Base-by-base conservation (phyloP, 1,284 basidiomycete species). In the Cerrena zonata region DNA sequence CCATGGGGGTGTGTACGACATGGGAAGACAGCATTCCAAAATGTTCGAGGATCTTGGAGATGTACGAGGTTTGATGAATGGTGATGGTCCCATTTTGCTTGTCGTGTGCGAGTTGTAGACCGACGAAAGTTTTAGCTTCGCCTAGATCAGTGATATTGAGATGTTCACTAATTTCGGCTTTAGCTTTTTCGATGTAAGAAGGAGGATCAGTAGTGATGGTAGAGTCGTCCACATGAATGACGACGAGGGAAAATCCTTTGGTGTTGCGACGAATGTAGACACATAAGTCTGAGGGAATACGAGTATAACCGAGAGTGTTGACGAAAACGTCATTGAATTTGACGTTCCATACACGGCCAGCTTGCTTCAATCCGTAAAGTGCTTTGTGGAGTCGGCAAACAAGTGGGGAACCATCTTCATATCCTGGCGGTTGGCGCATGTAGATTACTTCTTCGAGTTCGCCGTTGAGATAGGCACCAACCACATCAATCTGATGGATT, bases 381-480 rank as follows among this genome's bases (percentile, higher is more conserved):
- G 52, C 46, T 36, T 57, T 56, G 15, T n/a, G 37, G 5, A 58
- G 44, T 13, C 22, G 46, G 11, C 15, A 44, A 7, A 49, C 39
- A 37, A 21, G 27, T 19, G 12, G 5, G 19, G 36, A 37, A n/a
- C 36, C 36, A 22, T 48, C 46, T 4, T 19, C 5, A 23, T 10
- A 48, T n/a, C 36, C 46, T 15, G 36, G 46, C 12, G 46, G 46
- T 25, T 39, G 46, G 21, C 10, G 7, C 46, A 48, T 48, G 36
- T 22, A 48, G 11, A 48, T 63, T 11, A 67, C 61, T 41, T 76
- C 69, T 4, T 70, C 58, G 1, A 75, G 61, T 0, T 55, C 52
- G 0, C 60, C 62, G 51, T 73, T 69, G 0, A 74, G 61, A 52
- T 67, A 75, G 0, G 66, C 66, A 0, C 61, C 64, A 4, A 65